Base-by-base conservation (phyloP, 176 grass and related monocot species). In the Musa itinerans region DNA sequence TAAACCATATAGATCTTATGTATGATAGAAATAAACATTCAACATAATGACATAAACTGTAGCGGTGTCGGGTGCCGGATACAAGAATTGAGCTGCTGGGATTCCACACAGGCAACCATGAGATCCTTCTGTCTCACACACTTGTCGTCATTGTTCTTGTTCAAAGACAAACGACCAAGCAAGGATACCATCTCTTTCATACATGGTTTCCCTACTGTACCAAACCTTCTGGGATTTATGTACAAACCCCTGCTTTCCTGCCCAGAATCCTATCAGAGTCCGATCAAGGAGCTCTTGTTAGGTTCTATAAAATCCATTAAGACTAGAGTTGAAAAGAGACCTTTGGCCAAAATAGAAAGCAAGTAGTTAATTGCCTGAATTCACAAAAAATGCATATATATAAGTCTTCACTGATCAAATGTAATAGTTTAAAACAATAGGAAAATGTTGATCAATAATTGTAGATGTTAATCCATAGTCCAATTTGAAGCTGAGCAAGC, bases 191-290 rank as follows among this genome's bases (percentile, higher is more conserved):
- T 98, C 82, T 98, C 95, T 24, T 86, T 23, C 90, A 89, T 86
- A 78, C 84, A 98, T 20, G 84, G 86, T 72, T 87, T 93, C 0
- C 78, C 88, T 63, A 75, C 58, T 61, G 73, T 78, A 58, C 90
- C 86, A 29, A 98, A 79, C 58, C 93, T 98, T 78, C 93, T 98
- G 23, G 90, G 83, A 76, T 93, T 98, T 84, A 98, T 93, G 84
- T 93, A 91, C 78, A 98, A 24, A 19, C 75, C 76, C 87, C 94
- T 73, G 81, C 82, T 81, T 98, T 98, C 17, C 88, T 80, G 80
- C 95, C 95, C 94, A 91, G 93, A 74, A 73, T 92, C 53, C 24
- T 51, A 68, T 10, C 74, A 66, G 51, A 74, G 25, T 52, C 72
- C 65, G 48, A 50, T 53, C 20, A 26, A 43, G 34, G 15, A 12